Base-by-base conservation (phyloP, 371 early-diverging fungal species). In the Actinomucor elegans region DNA sequence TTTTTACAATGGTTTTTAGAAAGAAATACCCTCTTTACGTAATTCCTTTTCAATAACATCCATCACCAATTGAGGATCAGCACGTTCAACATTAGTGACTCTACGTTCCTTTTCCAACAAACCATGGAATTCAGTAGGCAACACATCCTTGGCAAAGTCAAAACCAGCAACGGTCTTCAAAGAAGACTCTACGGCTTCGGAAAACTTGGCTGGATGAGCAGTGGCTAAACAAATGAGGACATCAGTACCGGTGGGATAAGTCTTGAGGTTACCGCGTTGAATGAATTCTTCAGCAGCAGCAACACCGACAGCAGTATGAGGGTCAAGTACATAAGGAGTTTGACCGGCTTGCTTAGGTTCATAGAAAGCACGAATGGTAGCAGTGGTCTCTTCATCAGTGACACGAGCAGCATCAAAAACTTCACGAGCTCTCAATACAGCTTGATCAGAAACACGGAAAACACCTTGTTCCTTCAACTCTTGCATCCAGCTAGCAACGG, bases 191-290 rank as follows among this genome's bases (percentile, higher is more conserved):
- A 97, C 94, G 11, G 97, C 93, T 28, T 92, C 94, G 4, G 92
- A 84, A 72, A 98, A 98, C 72, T 98, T 98, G 42, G 96, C 96
- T 23, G 98, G 98, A 45, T 93, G 94, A 17, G 98, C 98, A 0
- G 98, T 97, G 24, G 95, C 85, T 31, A 98, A 76, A 45, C 90
- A 89, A 35, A 96, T 72, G 44, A 87, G 75, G 44, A 73, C 36
- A 29, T 73, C 64, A 36, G 61, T 32, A 18, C 75, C 75, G 17
- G 60, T 4, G 34, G 75, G 75, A 21, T 66, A 67, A 7, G 59
- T 51, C 24, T 62, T 40, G 28, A 73, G 33, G 8, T 60, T 50
- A 29, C 59, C 59, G 17, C 69, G 67, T 34, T 67, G 23, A 21
- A 50, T 47, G 1, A 69, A 31, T 6, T 64, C 63, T 49, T 95